phyloP scores from a whole-genome alignment of 768 basidiomycete species.

The Lentinula aciculospora region DNA sequence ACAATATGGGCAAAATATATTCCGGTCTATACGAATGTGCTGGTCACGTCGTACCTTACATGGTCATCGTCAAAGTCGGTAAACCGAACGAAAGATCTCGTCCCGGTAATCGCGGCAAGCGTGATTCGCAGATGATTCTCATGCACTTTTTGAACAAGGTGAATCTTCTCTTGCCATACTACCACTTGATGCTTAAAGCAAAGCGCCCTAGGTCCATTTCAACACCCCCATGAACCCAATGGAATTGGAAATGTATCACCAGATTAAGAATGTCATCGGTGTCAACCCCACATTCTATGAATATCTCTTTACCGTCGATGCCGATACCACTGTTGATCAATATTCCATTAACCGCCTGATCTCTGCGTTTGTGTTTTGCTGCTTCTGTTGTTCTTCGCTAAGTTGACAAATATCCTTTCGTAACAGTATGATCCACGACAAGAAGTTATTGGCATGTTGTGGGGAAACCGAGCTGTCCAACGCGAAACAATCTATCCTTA shows the following conservation, averaged over 20 bases:
- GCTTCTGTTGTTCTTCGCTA: not conserved
- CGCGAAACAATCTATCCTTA: conserved; percentile 90
- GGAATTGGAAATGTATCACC: conserved; percentile 98
- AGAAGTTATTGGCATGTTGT: conserved; percentile 88
- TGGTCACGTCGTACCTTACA: conserved; percentile 94
- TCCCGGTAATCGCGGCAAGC: conserved; percentile 97
- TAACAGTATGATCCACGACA: conserved; percentile 91
- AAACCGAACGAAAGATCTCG: conserved; percentile 91
- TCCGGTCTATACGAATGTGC: conserved; percentile 91
- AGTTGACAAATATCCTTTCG: not conserved
- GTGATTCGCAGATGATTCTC: conserved; percentile 93
- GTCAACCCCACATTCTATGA: conserved; percentile 99
- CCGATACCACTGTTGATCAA: conserved; percentile 91
- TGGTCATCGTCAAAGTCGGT: conserved; percentile 90
- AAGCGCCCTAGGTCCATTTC: conserved; percentile 78
- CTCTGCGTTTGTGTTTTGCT: conserved; percentile 66
- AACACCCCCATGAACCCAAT: conserved; percentile 94
- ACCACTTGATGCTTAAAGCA: conserved; percentile 9
- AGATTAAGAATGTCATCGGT: conserved; percentile 99
- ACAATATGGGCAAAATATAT: conserved; percentile 98
- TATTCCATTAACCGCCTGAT: conserved; percentile 85
- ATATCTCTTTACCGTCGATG: conserved; percentile 89
- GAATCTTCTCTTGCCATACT: not conserved
- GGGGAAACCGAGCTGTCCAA: conserved; percentile 94
- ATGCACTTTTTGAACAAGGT: conserved; percentile 99